Conservation (phyloP, 1,284 basidiomycete genomes). For the Takashimella koratensis region DNA sequence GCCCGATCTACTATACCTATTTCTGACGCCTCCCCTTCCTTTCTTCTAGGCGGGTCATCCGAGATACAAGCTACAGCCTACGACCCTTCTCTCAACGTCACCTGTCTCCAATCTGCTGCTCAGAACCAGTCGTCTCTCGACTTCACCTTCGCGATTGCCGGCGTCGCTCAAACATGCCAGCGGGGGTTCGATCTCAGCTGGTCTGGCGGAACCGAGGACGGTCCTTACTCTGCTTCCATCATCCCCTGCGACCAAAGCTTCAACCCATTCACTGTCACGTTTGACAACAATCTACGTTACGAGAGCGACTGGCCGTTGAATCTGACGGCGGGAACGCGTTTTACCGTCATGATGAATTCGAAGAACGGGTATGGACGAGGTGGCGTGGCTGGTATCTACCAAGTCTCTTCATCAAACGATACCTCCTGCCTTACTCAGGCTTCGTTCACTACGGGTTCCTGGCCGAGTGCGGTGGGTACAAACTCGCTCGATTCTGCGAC, state of each 20-base stretch:
- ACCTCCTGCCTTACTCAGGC: conserved; percentile 11
- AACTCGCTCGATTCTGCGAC: conserved; percentile 22
- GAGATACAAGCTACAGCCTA: conserved; percentile 20
- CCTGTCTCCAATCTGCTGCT: conserved; percentile 21
- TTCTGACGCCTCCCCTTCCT: conserved; percentile 9
- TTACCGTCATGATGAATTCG: conserved; percentile 33
- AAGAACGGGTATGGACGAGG: conserved; percentile 27
- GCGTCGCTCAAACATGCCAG: conserved; percentile 27
- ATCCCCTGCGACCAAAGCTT: conserved; percentile 31
- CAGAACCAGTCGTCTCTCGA: conserved; percentile 20
- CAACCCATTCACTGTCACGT: conserved; percentile 25
- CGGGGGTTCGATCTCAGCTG: conserved; percentile 30
- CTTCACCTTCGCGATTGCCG: conserved; percentile 30
- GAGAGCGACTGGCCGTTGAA: conserved; percentile 31
- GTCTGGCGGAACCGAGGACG: conserved; percentile 20
- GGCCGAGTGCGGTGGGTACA: conserved; percentile 25
- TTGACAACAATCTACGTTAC: conserved; percentile 13
- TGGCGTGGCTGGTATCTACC: conserved; percentile 30
- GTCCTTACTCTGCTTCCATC: conserved; percentile 32
- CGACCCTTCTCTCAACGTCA: conserved; percentile 13
- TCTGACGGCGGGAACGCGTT: conserved; percentile 30
- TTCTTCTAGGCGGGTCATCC: conserved; percentile 59
- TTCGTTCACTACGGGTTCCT: conserved; percentile 18
- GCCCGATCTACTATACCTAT: not conserved
- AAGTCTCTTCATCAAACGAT: conserved; percentile 12